Conservation (phyloP, 805 yeast genomes). For the Wickerhamomyces chambardii region DNA sequence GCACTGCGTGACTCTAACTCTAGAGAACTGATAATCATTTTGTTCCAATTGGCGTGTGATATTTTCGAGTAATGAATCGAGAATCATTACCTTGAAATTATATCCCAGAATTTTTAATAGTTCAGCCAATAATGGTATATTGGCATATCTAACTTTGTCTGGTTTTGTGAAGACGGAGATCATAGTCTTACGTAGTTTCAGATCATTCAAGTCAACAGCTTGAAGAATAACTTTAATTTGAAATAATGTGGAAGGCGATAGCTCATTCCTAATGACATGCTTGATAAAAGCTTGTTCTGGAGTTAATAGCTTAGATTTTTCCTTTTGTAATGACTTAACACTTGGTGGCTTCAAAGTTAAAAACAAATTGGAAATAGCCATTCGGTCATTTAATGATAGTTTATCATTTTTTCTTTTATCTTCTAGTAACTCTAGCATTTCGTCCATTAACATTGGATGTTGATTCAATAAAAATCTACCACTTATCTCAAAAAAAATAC, state of each 20-base stretch:
- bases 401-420: slow-evolving; percentile 37
- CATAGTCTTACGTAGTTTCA: slow-evolving; percentile 23
- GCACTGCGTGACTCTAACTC: slow-evolving; percentile 53
- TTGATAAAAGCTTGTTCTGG: slow-evolving; percentile 41
- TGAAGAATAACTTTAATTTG: slow-evolving; percentile 27
- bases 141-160: slow-evolving; percentile 50
- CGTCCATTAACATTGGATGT: slow-evolving; percentile 47
- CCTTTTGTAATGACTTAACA: slow-evolving; percentile 21
- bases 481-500: slow-evolving; percentile 63
- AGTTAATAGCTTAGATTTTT: slow-evolving; percentile 17
- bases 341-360: slow-evolving; percentile 48
- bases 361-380: slow-evolving; percentile 50
- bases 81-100: slow-evolving; percentile 31
- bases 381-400: slow-evolving; percentile 43
- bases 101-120: slow-evolving; percentile 31
- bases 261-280: slow-evolving; percentile 41
- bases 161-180: slow-evolving; percentile 44
- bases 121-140: slow-evolving; percentile 38
- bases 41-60: slow-evolving; percentile 57
- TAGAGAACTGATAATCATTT: slow-evolving; percentile 48
- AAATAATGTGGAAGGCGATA: slow-evolving; percentile 26
- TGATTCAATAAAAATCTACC: slow-evolving; percentile 60
- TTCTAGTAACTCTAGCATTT: slow-evolving; percentile 50
- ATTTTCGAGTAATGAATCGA: slow-evolving; percentile 62
- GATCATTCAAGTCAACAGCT: slow-evolving; percentile 37